Evolutionary conservation across 2,329 filamentous ascomycete genomes (phyloP).

Genomic region (Torrubiella hemipterigena): DNA sequence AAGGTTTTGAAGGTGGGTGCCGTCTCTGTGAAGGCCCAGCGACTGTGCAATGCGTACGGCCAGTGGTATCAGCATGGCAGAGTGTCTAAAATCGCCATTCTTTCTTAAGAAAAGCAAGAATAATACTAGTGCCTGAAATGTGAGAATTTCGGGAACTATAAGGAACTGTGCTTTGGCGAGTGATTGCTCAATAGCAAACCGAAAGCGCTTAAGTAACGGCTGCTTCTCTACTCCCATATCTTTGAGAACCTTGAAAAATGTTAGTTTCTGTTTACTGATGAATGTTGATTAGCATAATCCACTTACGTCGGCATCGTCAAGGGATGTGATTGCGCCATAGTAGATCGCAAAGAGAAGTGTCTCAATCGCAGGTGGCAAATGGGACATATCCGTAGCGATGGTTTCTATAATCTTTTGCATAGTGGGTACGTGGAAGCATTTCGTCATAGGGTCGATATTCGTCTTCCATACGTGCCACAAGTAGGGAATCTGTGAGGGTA

Average conservation of each 20-base stretch:
- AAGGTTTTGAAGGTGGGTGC: neutral
- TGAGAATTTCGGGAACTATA: slow-evolving; percentile 1
- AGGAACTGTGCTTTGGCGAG: slow-evolving; percentile 5
- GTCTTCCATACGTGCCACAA: slow-evolving; percentile 3
- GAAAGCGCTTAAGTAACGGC: slow-evolving; percentile 4
- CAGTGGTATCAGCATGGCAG: slow-evolving; percentile 1
- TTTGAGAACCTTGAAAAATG: neutral
- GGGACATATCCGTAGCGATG: too few species aligned
- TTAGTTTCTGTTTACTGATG: too few species aligned
- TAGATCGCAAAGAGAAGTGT: slow-evolving; percentile 3
- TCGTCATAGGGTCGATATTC: slow-evolving; percentile 3
- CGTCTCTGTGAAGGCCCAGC: slow-evolving; percentile 3
- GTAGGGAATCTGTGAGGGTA: slow-evolving; percentile 1
- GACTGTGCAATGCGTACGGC: slow-evolving; percentile 2
- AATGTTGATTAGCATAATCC: neutral
- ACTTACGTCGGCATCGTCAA: slow-evolving; percentile 1
- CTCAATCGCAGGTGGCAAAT: neutral
- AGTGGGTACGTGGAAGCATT: slow-evolving; percentile 1
- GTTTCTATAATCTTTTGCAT: slow-evolving; percentile 1
- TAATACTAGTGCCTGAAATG: slow-evolving; percentile 1
- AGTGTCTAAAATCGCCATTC: slow-evolving; percentile 1
- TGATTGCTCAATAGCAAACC: slow-evolving; percentile 3
- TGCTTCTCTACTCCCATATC: slow-evolving; percentile 1
- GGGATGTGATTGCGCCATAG: neutral
- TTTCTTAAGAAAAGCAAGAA: slow-evolving; percentile 3